Evolutionary conservation across 768 basidiomycete genomes (phyloP), one percentile per base, ranked within the genome.

Genomic region (Epithele typhae): DNA sequence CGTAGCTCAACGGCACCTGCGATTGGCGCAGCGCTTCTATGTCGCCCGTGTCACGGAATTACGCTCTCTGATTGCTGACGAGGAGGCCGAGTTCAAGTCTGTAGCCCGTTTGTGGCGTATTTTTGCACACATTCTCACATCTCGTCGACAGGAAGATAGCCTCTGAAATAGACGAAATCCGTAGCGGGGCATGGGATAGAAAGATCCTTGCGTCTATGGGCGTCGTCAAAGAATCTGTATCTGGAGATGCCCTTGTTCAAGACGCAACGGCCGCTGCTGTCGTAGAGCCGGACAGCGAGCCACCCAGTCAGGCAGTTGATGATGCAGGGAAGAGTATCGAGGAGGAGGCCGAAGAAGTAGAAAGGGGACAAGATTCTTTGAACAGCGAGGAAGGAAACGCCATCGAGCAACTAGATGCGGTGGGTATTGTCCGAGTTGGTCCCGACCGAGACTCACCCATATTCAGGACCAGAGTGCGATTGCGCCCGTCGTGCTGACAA

Each of bases 1-100:
- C 47, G 4, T 56, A 92, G 92, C 87, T 34, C 71, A 75, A 11
- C 59, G 69, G 8, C 83, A 90, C 55, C 72, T 84, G 9, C 68
- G 73, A 40, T 76, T 96, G 33, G 91, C 93, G 1, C 80, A 87
- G 60, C 84, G 73, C 40, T 78, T 82, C 63, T 95, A 88, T 59
- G 65, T 73, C 33, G 72, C 73, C 4, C 83, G 92, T 24, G 72
- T 91, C 30, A 60, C 74, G 15, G 87, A 95, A 55, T 69, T 96
- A 3, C 78, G 80, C 46, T 72, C 71, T n/a, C 72, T 83, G 36
- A 90, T 96, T 33, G 58, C 73, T 25, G 73, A 68, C 1, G 86
- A 93, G 60, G 93, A 95, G 67, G 62, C 67, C 23, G 80, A 77
- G 47, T 96, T 93, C 77, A 88, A 80, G 88, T 85, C 1, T 10